phyloP scores from a whole-genome alignment of 2,329 filamentous ascomycete species.

The Colletotrichum scovillei region DNA sequence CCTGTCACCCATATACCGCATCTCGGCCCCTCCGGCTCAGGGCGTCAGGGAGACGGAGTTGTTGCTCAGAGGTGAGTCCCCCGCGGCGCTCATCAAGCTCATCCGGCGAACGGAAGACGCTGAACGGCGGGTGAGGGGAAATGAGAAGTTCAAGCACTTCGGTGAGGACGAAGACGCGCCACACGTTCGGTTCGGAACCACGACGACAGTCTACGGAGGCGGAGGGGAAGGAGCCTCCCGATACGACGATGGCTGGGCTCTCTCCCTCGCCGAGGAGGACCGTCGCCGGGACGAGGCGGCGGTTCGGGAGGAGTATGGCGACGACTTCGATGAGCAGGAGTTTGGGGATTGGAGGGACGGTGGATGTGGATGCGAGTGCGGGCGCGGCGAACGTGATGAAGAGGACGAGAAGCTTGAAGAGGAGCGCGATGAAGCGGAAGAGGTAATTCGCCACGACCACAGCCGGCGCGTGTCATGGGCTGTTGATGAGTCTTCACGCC shows the following conservation, averaged over 20 bases:
- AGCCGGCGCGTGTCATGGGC: not conserved
- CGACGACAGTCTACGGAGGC: not conserved
- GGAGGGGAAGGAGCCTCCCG: not conserved
- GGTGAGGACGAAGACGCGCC: not conserved
- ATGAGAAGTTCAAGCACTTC: not conserved
- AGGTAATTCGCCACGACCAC: not conserved
- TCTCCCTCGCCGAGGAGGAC: not conserved
- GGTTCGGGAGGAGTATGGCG: not conserved
- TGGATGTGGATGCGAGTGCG: not conserved
- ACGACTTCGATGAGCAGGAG: not conserved
- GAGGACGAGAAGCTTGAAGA: not conserved
- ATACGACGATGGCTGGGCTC: not conserved
- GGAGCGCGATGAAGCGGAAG: not conserved
- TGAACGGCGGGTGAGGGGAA: not conserved
- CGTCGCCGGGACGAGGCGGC: not conserved
- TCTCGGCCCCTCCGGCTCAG: not conserved
- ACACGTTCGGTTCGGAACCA: not conserved
- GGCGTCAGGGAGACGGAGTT: slow-evolving; percentile 1
- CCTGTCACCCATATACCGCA: not conserved
- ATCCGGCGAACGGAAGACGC: not conserved
- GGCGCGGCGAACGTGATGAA: not conserved
- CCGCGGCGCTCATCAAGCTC: not conserved
- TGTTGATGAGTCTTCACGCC: not conserved
- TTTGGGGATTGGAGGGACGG: not conserved
- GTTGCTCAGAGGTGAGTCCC: slow-evolving; percentile 9